Conservation (phyloP, 208 protist species). For the Leishmania arabica region DNA sequence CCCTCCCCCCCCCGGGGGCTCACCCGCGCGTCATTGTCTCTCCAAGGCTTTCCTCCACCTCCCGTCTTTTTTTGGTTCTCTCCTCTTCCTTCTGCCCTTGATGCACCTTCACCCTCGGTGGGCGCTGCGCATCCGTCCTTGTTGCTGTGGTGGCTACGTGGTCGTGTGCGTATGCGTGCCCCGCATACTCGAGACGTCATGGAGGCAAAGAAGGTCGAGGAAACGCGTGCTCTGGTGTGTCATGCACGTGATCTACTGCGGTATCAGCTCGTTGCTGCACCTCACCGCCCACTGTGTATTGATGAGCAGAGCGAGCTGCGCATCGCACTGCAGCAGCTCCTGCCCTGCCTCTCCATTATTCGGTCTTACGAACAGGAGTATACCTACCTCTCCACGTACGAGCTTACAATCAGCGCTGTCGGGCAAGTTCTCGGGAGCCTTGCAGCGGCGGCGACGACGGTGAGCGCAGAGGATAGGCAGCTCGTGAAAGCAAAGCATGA, state of each 20-base stretch:
- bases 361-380: conserved; percentile 32
- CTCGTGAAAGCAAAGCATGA: not conserved
- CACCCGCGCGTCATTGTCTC: not conserved
- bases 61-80: no score
- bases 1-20: not conserved
- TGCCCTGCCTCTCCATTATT: conserved; percentile 43
- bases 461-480: not conserved
- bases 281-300: conserved; percentile 2
- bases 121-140: not conserved
- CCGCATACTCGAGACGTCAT: conserved; percentile 2
- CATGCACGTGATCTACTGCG: conserved; percentile 25
- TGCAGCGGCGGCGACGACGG: not conserved
- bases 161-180: not conserved
- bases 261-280: conserved; percentile 5
- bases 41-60: not conserved
- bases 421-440: conserved; percentile 20
- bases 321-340: conserved; percentile 23
- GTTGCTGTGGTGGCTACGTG: not conserved
- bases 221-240: conserved; percentile 20
- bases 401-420: conserved; percentile 9
- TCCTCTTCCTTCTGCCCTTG: conserved; percentile 7
- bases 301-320: conserved; percentile 13
- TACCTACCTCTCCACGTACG: conserved; percentile 15
- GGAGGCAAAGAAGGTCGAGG: conserved; percentile 33
- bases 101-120: not conserved